These are phyloP conservation scores for Ceratocystiopsis minuta DNA, from an alignment of 2,329 filamentous ascomycete genomes.

Conservation along the genomic window DNA sequence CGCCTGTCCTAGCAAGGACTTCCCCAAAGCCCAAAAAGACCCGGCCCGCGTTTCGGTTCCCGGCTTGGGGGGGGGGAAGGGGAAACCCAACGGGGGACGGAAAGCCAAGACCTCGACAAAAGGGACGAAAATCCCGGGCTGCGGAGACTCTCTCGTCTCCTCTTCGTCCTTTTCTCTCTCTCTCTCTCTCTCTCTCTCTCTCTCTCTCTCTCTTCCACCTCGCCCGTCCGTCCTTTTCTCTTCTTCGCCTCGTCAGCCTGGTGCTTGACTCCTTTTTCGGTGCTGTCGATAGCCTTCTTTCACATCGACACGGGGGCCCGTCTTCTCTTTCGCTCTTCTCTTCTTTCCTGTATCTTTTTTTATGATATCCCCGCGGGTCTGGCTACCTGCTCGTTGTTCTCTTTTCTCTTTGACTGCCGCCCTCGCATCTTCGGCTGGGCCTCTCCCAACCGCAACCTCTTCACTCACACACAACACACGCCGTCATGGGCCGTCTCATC, in stretches of 20 bases:
- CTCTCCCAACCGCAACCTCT: conserved; percentile 2
- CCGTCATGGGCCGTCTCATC: conserved; percentile 83
- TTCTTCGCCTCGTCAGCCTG: conserved; percentile 19
- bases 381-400: conserved; percentile 26
- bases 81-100: not conserved
- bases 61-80: no score
- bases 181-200: conserved; percentile 6
- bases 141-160: not conserved
- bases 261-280: conserved; percentile 25
- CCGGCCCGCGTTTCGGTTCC: no score
- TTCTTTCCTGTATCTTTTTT: conserved; percentile 13
- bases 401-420: conserved; percentile 6
- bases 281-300: conserved; percentile 34
- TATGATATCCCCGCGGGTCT: conserved; percentile 24
- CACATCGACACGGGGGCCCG: conserved; percentile 26
- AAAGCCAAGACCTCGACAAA: not conserved
- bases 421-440: no score
- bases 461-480: conserved; percentile 1
- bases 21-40: no score
- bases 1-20: not conserved
- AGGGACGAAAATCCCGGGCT: conserved; percentile 1
- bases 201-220: conserved; percentile 3
- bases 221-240: conserved; percentile 14
- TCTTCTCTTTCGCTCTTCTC: conserved; percentile 8
- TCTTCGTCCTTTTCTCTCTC: conserved; percentile 3